Evolutionary conservation across 768 basidiomycete species (phyloP).

Genomic region (Boletus reticuloceps): DNA sequence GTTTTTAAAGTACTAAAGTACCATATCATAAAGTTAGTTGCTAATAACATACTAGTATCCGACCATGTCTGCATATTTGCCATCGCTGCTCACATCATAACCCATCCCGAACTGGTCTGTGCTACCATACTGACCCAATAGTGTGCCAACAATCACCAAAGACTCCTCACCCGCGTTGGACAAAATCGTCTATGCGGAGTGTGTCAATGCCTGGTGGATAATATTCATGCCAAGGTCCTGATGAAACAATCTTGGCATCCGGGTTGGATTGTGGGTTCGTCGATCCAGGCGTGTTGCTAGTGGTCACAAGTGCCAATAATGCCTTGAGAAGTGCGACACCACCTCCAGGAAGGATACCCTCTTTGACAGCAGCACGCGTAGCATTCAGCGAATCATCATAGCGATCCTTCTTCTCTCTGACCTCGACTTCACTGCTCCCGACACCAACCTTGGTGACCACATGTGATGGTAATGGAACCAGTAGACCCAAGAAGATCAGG

Average conservation of each 20-base stretch:
- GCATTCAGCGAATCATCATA: conserved; percentile 97
- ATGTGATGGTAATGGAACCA: conserved; percentile 88
- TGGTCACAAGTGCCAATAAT: conserved; percentile 62
- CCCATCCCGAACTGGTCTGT: too few species aligned
- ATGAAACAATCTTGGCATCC: conserved; percentile 69
- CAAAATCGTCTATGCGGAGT: background rate
- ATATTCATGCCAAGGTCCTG: conserved; percentile 94
- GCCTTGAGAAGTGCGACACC: conserved; percentile 92
- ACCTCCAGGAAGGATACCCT: conserved; percentile 96
- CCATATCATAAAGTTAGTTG: too few species aligned
- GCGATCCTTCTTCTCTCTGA: conserved; percentile 98
- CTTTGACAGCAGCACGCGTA: conserved; percentile 95
- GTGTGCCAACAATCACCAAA: too few species aligned
- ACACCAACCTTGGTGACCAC: conserved; percentile 95
- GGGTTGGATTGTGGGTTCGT: conserved; percentile 47
- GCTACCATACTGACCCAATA: too few species aligned
- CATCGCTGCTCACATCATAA: background rate
- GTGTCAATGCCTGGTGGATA: conserved; percentile 46
- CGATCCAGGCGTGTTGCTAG: conserved; percentile 37
- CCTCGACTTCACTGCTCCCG: conserved; percentile 90
- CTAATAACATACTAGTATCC: too few species aligned
- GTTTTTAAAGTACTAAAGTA: too few species aligned
- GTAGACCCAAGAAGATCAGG: conserved; percentile 87
- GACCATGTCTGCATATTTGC: background rate
- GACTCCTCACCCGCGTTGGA: too few species aligned